Conservation (phyloP, 441 rosid species). For the Metrosideros polymorpha region DNA sequence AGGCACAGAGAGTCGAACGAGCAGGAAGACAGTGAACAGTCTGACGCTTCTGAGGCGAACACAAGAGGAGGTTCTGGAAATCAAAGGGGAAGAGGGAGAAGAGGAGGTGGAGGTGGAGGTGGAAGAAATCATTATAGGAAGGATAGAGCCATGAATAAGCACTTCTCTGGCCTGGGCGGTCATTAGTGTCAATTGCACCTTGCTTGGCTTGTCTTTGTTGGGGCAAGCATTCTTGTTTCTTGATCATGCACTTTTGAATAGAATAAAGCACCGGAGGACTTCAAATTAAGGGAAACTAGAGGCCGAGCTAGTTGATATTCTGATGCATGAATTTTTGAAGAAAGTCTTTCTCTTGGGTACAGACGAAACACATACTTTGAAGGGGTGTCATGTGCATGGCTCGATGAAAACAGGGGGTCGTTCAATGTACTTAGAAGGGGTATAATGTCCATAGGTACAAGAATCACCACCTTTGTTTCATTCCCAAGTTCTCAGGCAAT, state of each 20-base stretch:
- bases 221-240: not conserved
- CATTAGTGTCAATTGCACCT: not conserved
- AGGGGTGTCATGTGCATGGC: not conserved
- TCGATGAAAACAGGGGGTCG: not conserved
- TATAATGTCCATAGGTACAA: not conserved
- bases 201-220: not conserved
- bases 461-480: not conserved
- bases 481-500: not conserved
- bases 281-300: not conserved
- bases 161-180: conserved; percentile 66
- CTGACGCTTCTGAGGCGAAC: conserved; percentile 23
- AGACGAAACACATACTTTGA: not conserved
- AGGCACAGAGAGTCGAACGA: not conserved
- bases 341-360: not conserved
- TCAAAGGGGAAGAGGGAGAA: conserved; percentile 45
- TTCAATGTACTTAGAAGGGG: not conserved
- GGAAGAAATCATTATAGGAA: conserved; percentile 58
- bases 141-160: conserved; percentile 72
- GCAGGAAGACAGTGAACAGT: conserved; percentile 10
- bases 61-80: conserved; percentile 28
- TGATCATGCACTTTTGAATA: not conserved
- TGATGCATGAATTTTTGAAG: not conserved
- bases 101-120: conserved; percentile 60
- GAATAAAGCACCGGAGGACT: not conserved
- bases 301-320: not conserved